phyloP scores from a whole-genome alignment of 2,329 filamentous ascomycete species.

The Colletotrichum tropicicola region DNA sequence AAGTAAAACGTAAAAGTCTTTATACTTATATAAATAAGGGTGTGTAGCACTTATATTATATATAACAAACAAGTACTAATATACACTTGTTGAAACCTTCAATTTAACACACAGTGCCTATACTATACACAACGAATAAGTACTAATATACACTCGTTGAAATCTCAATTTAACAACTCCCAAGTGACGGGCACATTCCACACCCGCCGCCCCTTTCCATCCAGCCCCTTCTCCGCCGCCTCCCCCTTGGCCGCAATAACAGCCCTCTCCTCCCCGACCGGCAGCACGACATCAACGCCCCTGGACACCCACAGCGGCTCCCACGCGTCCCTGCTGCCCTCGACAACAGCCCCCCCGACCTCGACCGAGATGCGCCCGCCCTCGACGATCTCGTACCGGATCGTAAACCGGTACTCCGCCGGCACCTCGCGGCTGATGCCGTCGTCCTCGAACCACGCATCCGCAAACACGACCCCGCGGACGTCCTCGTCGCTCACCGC shows the following conservation, averaged over 20 bases:
- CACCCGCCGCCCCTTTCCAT: conserved; percentile 5
- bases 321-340: conserved; percentile 1
- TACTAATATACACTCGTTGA: too few relatives aligned
- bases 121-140: too few relatives aligned
- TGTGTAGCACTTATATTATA: too few relatives aligned
- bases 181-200: conserved; percentile 18
- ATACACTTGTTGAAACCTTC: too few relatives aligned
- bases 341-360: neutral
- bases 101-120: too few relatives aligned
- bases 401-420: conserved; percentile 19
- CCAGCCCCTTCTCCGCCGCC: conserved; percentile 11
- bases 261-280: conserved; percentile 16
- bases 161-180: too few relatives aligned
- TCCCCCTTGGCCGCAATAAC: neutral
- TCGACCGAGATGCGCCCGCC: neutral
- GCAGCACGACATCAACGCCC: conserved; percentile 19
- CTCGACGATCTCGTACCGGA: conserved; percentile 11
- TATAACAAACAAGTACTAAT: too few relatives aligned
- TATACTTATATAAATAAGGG: too few relatives aligned
- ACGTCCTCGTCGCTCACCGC: neutral
- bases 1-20: too few relatives aligned
- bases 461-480: conserved; percentile 38
- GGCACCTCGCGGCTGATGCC: conserved; percentile 37
- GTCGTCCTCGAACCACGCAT: conserved; percentile 49
- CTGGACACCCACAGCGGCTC: conserved; percentile 13